These are phyloP conservation scores for Exophiala spinifera DNA, from an alignment of 2,329 filamentous ascomycete genomes.

Conservation along the genomic window DNA sequence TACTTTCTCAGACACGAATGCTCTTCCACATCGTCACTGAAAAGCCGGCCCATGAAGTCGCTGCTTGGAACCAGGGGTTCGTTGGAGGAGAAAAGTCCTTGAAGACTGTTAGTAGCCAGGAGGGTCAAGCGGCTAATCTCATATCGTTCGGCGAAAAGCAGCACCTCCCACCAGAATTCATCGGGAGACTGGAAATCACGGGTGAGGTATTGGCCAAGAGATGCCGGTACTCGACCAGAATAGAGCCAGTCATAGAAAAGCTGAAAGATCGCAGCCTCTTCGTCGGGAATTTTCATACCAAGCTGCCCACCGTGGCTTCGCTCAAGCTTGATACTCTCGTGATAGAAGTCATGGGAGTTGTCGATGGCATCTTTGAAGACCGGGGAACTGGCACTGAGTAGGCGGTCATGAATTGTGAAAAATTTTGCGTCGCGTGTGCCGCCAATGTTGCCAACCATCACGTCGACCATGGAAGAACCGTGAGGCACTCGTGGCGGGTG, in stretches of 20 bases:
- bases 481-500: not conserved
- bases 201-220: too few relatives aligned
- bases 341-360: too few relatives aligned
- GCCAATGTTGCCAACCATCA: not conserved
- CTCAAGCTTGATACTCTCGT: too few relatives aligned
- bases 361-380: slow-evolving; percentile 48
- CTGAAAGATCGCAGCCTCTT: slow-evolving; percentile 53
- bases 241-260: slow-evolving; percentile 56
- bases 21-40: not conserved
- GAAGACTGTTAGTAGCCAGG: slow-evolving; percentile 5
- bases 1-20: not conserved
- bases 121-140: not conserved
- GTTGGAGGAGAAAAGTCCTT: slow-evolving; percentile 2
- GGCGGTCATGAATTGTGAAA: slow-evolving; percentile 45
- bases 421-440: slow-evolving; percentile 36
- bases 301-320: too few relatives aligned
- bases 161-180: slow-evolving; percentile 10
- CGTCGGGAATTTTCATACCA: slow-evolving; percentile 45
- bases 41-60: slow-evolving; percentile 5
- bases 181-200: not conserved
- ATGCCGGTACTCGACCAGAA: not conserved
- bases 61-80: slow-evolving; percentile 2
- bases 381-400: slow-evolving; percentile 47
- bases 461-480: not conserved
- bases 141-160: slow-evolving; percentile 8